Evolutionary conservation across 257 asterid species (phyloP), one percentile per base, ranked within the genome.

Genomic region (Linderniella brevidens): DNA sequence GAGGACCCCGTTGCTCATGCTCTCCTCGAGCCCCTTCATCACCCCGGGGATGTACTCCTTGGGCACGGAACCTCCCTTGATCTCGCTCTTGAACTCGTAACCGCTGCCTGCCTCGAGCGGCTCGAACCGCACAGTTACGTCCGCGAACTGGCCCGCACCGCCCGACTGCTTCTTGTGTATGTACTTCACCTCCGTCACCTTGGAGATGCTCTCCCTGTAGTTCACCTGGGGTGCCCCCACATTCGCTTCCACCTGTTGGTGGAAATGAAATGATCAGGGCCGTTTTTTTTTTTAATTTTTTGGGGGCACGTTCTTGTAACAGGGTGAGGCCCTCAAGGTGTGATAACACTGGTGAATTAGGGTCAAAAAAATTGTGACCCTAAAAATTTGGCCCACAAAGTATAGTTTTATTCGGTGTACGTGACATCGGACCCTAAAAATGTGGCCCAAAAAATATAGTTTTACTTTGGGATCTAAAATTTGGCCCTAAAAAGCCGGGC

Each of bases 141-240:
- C 99, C 48, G 94, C 96, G 62, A 90, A 90, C 69, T 90, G 93
- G 44, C 99, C 96, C 41, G 86, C 73, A 12, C 99, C 99, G 20
- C 98, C 99, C 0, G 99, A 85, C 48, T 90, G 96, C 58, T 90
- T 90, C 86, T 90, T 90, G 82, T 90, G 98, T 41, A 77, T 65
- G 13, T 90, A 90, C 61, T 75, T 90, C 41, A 75, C 85, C 70
- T 85, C 93, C 4, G 87, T 48, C 8, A 67, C 68, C 74, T 46
- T 78, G 16, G 94, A 90, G 61, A 90, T 90, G 75, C 99, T 85
- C 53, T 90, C 96, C 18, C 96, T 72, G 56, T 90, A 90, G 77
- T 90, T 90, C 38, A 90, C 99, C 75, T 90, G 99, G 49, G 99
- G 99, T 44, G 99, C 99, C 64, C 99, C 99, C 44, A 90, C 99